Percentiles rank a stretch among this genome's conserved stretches.
Evolutionary conservation across 768 basidiomycete genomes (phyloP).

Genomic region (Boletellus ananiceps): DNA sequence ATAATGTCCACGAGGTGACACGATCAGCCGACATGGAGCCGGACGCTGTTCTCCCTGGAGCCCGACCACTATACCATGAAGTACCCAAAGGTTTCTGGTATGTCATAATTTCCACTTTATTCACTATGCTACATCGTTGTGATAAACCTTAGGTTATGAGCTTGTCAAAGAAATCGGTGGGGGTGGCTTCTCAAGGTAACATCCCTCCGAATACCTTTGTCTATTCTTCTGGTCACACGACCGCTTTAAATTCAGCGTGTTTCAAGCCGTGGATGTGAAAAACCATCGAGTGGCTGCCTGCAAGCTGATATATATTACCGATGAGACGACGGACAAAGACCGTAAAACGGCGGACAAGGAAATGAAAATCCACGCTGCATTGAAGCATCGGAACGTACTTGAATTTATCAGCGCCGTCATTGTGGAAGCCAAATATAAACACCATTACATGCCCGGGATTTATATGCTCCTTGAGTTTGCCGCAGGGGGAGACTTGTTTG

Average conservation of each 20-base stretch:
- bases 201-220: neutral
- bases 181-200: slow-evolving; percentile 80
- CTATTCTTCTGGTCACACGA: neutral
- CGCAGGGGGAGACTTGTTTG: slow-evolving; percentile 92
- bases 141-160: slow-evolving; percentile 49
- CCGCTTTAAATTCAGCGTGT: slow-evolving; percentile 53
- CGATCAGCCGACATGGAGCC: slow-evolving; percentile 9
- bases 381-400: slow-evolving; percentile 78
- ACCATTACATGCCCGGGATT: slow-evolving; percentile 68
- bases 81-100: slow-evolving; percentile 32
- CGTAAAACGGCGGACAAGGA: slow-evolving; percentile 87
- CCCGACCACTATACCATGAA: slow-evolving; percentile 18
- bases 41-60: neutral
- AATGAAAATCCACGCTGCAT: slow-evolving; percentile 77
- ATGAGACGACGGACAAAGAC: slow-evolving; percentile 58
- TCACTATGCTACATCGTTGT: neutral
- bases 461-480: slow-evolving; percentile 95
- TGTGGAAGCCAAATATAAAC: slow-evolving; percentile 58
- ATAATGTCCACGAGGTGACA: neutral
- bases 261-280: slow-evolving; percentile 67
- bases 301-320: slow-evolving; percentile 70
- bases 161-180: slow-evolving; percentile 77
- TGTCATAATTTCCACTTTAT: neutral
- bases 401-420: slow-evolving; percentile 77
- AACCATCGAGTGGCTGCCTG: slow-evolving; percentile 76